These are phyloP conservation scores for Picea sitchensis DNA, from an alignment of 75 land plant species.

Conservation along the genomic window DNA sequence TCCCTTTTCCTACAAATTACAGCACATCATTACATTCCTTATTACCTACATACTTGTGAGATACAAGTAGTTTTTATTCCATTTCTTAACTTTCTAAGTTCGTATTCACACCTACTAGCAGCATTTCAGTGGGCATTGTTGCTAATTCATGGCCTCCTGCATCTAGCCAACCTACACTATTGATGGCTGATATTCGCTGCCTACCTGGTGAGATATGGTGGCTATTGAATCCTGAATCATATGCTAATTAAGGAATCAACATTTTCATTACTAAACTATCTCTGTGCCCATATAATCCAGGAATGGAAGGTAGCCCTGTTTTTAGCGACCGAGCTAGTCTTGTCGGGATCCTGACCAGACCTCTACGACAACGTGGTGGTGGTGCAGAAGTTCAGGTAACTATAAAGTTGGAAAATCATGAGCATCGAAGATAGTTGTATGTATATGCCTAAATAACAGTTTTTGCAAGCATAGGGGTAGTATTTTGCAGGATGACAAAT, in stretches of 20 bases:
- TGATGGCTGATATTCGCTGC: constrained; percentile 76
- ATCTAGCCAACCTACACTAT: constrained; percentile 9
- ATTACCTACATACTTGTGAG: neutral
- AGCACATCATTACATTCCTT: neutral
- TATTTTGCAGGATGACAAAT: neutral
- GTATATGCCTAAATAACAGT: neutral
- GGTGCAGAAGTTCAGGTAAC: constrained; percentile 94
- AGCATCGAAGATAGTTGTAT: neutral
- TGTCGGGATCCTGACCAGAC: constrained; percentile 70
- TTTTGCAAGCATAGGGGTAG: neutral
- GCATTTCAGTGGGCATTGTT: constrained; percentile 72
- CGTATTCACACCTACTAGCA: constrained; percentile 17
- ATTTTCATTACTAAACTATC: neutral
- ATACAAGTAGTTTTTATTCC: neutral
- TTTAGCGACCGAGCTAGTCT: constrained; percentile 57
- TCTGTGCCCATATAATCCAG: constrained; percentile 25
- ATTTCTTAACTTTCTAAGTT: neutral
- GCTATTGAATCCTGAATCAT: neutral
- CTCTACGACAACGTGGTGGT: constrained; percentile 58
- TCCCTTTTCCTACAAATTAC: neutral
- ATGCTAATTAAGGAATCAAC: neutral
- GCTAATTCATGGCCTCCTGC: constrained; percentile 72
- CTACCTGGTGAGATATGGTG: constrained; percentile 71
- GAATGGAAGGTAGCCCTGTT: constrained; percentile 96
- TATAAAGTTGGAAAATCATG: neutral